Evolutionary conservation across 768 basidiomycete species (phyloP), one percentile per base, ranked within the genome.

Genomic region (Boletus vinaceobasis): DNA sequence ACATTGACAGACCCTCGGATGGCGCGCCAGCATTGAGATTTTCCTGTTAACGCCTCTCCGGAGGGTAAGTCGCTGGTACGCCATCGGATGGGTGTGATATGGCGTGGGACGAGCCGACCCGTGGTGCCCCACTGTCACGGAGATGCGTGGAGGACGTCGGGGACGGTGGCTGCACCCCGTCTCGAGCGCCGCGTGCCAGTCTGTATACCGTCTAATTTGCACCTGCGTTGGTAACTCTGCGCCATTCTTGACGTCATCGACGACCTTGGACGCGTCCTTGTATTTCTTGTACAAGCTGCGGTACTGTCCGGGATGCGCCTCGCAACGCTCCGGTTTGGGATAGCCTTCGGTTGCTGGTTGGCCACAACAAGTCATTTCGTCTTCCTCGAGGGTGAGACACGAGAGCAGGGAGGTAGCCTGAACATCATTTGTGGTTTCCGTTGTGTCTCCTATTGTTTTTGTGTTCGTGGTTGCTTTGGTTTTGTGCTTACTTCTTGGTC

Each of bases 251-350:
- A 64, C 37, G 0, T 57, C 29, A 36, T 72, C 68, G 2, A 71
- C 67, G 17, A 61, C 43, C 32, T 60, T 51, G 5, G 66, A 61
- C 6, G 70, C 71, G 5, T 60, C 59, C 48, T 68, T 69, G 58
- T 71, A 72, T 19, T 57, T 57, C 38, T 54, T 57, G 42, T 50
- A 63, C 60, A 71, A 48, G 17, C 36, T 59, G 5, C 56, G 43
- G 46, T 65, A 69, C 48, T 71, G 69, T 11, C 46, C 53, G 23
- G 67, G 65, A 43, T 71, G 70, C 3, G 59, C 57, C 2, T 46
- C 43, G 50, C 70, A 71, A 19, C 69, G 63, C 1, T 57, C 50
- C 2, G 48, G 45, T 21, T 45, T 43, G 0, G 59, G 59, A 38
- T 52, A n/a, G 14, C 65, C 66, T 27, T 68, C 55, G 11, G 59